Percentiles rank a stretch among this genome's conserved stretches.
Conservation (phyloP, 1,139 yeast species). For the Geotrichum restrictum region DNA sequence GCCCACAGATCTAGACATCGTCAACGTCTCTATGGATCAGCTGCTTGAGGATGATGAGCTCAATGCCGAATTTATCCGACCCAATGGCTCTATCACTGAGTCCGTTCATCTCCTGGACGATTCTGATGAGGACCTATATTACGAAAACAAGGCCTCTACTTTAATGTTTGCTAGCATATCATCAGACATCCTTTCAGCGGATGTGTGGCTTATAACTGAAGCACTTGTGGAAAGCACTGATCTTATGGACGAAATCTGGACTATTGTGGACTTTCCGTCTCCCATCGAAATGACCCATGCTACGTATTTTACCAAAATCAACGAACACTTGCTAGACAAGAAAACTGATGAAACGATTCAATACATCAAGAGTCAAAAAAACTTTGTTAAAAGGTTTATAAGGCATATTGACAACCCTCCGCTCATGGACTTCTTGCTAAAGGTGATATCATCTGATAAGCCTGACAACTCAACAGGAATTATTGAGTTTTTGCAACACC, state of each 20-base stretch:
- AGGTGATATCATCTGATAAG: slow-evolving; percentile 73
- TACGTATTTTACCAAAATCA: slow-evolving; percentile 87
- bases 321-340: slow-evolving; percentile 88
- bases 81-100: neutral
- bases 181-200: slow-evolving; percentile 85
- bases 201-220: slow-evolving; percentile 92
- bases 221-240: slow-evolving; percentile 75
- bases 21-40: too few relatives aligned
- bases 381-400: slow-evolving; percentile 64
- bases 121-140: slow-evolving; percentile 21
- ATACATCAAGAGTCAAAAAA: slow-evolving; percentile 62
- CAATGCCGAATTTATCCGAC: neutral
- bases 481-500: slow-evolving; percentile 64
- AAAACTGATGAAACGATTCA: slow-evolving; percentile 78
- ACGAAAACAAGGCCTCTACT: slow-evolving; percentile 37
- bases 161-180: slow-evolving; percentile 78
- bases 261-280: slow-evolving; percentile 58
- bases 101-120: neutral
- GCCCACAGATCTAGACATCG: too few relatives aligned
- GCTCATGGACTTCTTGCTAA: slow-evolving; percentile 74
- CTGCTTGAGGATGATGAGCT: neutral
- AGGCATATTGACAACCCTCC: slow-evolving; percentile 82
- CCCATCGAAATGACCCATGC: slow-evolving; percentile 74
- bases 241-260: slow-evolving; percentile 72
- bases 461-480: slow-evolving; percentile 76